These are phyloP conservation scores for Heracleum sosnowskyi DNA, from an alignment of 129 eudicot genomes.

Conservation along the genomic window DNA sequence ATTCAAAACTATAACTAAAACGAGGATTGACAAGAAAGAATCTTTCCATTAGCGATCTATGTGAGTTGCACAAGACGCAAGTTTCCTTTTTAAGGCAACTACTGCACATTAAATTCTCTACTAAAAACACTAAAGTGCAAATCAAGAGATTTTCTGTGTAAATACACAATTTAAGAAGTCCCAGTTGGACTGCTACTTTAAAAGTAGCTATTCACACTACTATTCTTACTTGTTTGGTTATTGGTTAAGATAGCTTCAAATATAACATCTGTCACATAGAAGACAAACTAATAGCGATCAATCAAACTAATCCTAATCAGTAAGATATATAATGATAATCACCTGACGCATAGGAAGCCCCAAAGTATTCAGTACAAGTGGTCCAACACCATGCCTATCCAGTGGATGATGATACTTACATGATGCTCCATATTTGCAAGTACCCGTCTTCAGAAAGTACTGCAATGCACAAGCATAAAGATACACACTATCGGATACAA, in stretches of 20 bases:
- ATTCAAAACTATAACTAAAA: not conserved
- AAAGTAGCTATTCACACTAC: not conserved
- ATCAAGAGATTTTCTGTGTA: too few relatives aligned
- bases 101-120: not conserved
- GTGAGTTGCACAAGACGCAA: not conserved
- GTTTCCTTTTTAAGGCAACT: not conserved
- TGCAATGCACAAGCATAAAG: slow-evolving; percentile 30
- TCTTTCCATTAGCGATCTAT: not conserved
- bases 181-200: not conserved
- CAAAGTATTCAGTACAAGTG: slow-evolving; percentile 37
- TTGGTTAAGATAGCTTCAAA: not conserved
- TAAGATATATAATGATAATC: slow-evolving; percentile 11
- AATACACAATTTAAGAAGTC: too few relatives aligned
- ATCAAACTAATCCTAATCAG: not conserved
- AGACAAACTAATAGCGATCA: not conserved
- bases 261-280: not conserved
- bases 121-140: not conserved
- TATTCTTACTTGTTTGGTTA: not conserved
- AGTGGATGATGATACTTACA: slow-evolving; percentile 91
- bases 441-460: slow-evolving; percentile 82
- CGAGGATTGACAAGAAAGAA: not conserved
- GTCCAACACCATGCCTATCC: slow-evolving; percentile 54
- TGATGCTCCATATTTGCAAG: slow-evolving; percentile 79
- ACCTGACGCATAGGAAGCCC: slow-evolving; percentile 93
- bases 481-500: not conserved